Evolutionary conservation across 805 yeast genomes (phyloP).

Genomic region (Nadsonia fulvescens): DNA sequence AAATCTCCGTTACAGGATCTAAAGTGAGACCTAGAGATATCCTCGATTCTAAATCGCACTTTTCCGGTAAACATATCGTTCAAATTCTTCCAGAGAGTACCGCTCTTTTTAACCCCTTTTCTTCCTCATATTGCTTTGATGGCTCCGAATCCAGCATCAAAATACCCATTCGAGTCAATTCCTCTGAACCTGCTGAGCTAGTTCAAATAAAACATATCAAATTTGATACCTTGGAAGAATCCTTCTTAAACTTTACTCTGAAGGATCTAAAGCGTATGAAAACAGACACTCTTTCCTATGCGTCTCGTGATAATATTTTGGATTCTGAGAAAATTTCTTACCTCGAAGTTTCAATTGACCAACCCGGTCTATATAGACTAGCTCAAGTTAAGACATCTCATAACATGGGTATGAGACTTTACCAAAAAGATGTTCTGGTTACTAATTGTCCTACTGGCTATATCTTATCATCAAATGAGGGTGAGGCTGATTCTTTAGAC

Average conservation of each 20-base stretch:
- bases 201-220: slow-evolving; percentile 48
- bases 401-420: slow-evolving; percentile 39
- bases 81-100: slow-evolving; percentile 84
- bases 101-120: slow-evolving; percentile 64
- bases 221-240: slow-evolving; percentile 31
- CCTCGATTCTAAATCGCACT: slow-evolving; percentile 31
- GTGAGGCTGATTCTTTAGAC: slow-evolving; percentile 18
- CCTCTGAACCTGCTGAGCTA: slow-evolving; percentile 46
- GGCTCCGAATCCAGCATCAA: slow-evolving; percentile 17
- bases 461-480: slow-evolving; percentile 23
- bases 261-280: slow-evolving; percentile 30
- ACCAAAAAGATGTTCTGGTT: slow-evolving; percentile 43
- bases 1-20: slow-evolving; percentile 19
- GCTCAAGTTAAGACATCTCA: slow-evolving; percentile 44
- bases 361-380: slow-evolving; percentile 67
- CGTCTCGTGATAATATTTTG: slow-evolving; percentile 4
- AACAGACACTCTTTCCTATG: slow-evolving; percentile 7
- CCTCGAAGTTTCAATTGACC: slow-evolving; percentile 42
- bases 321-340: slow-evolving; percentile 25
- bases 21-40: slow-evolving; percentile 16
- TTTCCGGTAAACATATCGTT: slow-evolving; percentile 72
- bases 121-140: slow-evolving; percentile 38
- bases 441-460: slow-evolving; percentile 65
- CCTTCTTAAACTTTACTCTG: slow-evolving; percentile 34
- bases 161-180: slow-evolving; percentile 65